Base-by-base conservation (phyloP, 345 rosid genomes). In the Passiflora organensis region DNA sequence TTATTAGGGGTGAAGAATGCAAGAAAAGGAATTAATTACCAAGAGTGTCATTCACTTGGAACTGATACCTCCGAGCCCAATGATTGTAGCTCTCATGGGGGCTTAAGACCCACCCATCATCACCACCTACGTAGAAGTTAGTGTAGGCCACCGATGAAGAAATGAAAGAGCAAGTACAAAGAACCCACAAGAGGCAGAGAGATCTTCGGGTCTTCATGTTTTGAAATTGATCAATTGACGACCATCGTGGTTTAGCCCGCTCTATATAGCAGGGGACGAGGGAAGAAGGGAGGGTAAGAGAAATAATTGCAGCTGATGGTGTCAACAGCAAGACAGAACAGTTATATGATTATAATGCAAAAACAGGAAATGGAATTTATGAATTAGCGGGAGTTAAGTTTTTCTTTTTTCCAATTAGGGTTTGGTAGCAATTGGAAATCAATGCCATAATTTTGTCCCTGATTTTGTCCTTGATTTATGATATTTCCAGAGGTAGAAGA, bases 1-100 rank as follows among this genome's bases (percentile, higher is more conserved):
- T n/a, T n/a, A n/a, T n/a, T n/a, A n/a, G n/a, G n/a, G n/a, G n/a
- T n/a, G n/a, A n/a, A n/a, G n/a, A n/a, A n/a, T n/a, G n/a, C n/a
- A n/a, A n/a, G n/a, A n/a, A n/a, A n/a, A 13, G 1, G 20, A 19
- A 2, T 32, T 21, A 66, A 79, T 63, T 75, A 84, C 95, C 54
- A 1, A 84, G 71, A 16, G 77, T 75, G 55, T 89, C 97, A 52
- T 89, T 72, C 54, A 84, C 69, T 32, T 37, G 69, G 54, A 89
- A 84, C 46, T 95, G 71, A 58, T 54, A 64, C 65, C 74, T 75
- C 37, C 6, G 72, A 34, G 90, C 73, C 95, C 95, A 86, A 18
- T 76, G 54, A 43, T 46, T 62, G 70, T 78, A 89, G 0, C 17
- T 51, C 55, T 80, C 80, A 3, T 42, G 24, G 4, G 90, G 93